phyloP scores from a whole-genome alignment of 352 stramenopile genomes.

The Phytopythium boreale region DNA sequence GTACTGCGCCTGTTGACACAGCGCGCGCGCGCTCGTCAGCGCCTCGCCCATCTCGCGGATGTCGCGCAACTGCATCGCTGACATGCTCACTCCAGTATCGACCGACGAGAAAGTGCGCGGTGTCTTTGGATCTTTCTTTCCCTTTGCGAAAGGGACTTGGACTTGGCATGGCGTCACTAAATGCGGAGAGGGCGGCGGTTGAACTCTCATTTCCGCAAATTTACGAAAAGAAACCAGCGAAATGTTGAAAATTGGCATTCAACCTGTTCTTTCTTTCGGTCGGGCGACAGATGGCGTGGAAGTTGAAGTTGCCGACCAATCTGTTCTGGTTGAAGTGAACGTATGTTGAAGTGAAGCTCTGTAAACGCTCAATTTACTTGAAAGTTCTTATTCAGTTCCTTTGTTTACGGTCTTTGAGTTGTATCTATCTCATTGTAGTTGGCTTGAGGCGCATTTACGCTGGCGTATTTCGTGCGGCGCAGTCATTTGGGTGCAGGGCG shows the following conservation, averaged over 20 bases:
- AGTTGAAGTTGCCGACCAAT: background rate
- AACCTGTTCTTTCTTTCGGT: background rate
- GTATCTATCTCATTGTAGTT: background rate
- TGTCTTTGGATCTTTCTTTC: background rate
- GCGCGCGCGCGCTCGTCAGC: constrained; percentile 51
- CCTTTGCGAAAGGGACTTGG: background rate
- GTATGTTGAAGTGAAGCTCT: background rate
- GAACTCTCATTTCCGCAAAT: background rate
- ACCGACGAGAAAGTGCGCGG: background rate
- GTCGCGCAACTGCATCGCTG: constrained; percentile 51
- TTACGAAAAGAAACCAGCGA: background rate
- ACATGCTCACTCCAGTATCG: constrained; percentile 12
- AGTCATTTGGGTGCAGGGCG: background rate
- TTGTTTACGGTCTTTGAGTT: background rate
- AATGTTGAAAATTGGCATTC: background rate
- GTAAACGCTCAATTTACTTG: background rate
- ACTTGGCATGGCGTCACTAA: background rate
- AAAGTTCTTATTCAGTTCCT: background rate
- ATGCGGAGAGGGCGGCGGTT: background rate
- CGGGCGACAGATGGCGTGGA: background rate
- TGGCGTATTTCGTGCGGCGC: background rate
- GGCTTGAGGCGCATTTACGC: background rate
- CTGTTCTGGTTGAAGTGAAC: constrained; percentile 1
- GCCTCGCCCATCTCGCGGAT: constrained; percentile 70
- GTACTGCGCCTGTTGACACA: constrained; percentile 64